Conservation (phyloP, 2,329 filamentous ascomycete species). For the Aschersonia sp. region DNA sequence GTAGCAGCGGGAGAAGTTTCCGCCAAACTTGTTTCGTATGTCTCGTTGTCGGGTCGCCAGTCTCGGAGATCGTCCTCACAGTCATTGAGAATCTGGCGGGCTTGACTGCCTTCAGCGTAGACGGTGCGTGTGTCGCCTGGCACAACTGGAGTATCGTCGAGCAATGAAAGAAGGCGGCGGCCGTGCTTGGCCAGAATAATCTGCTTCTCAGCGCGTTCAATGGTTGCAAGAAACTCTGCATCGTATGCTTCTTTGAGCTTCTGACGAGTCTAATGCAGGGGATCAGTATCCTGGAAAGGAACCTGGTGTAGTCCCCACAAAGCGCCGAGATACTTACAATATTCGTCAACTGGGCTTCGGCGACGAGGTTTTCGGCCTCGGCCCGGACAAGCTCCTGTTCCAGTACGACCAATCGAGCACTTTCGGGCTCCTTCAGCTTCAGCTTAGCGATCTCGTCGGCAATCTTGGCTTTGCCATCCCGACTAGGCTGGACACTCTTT, state of each 20-base stretch:
- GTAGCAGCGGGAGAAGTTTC: constrained; percentile 11
- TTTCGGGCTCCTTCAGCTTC: constrained; percentile 84
- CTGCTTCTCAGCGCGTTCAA: constrained; percentile 95
- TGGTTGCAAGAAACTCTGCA: constrained; percentile 73
- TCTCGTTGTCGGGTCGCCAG: constrained; percentile 43
- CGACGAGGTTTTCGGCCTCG: constrained; percentile 90
- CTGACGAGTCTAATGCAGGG: constrained; percentile 56
- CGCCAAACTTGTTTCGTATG: constrained; percentile 11
- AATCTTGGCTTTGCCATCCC: constrained; percentile 77
- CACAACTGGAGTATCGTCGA: constrained; percentile 82
- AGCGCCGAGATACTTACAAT: constrained; percentile 43
- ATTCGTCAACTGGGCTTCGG: constrained; percentile 92
- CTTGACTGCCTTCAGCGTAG: constrained; percentile 52
- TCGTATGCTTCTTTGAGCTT: constrained; percentile 95
- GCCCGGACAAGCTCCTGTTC: constrained; percentile 95
- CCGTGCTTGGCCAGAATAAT: constrained; percentile 87
- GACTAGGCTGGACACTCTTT: constrained; percentile 81
- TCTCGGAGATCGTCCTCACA: constrained; percentile 75
- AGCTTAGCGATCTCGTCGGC: constrained; percentile 83
- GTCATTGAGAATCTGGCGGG: constrained; percentile 78
- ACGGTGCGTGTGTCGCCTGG: constrained; percentile 64
- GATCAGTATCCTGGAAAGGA: too few relatives aligned
- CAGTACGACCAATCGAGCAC: constrained; percentile 62
- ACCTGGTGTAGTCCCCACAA: too few relatives aligned
- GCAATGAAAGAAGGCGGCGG: constrained; percentile 64